A percentile compares a stretch with the other conserved stretches of the same genome.
These are phyloP conservation scores for Penicillium nordicum DNA, from an alignment of 2,329 filamentous ascomycete species.

Conservation along the genomic window DNA sequence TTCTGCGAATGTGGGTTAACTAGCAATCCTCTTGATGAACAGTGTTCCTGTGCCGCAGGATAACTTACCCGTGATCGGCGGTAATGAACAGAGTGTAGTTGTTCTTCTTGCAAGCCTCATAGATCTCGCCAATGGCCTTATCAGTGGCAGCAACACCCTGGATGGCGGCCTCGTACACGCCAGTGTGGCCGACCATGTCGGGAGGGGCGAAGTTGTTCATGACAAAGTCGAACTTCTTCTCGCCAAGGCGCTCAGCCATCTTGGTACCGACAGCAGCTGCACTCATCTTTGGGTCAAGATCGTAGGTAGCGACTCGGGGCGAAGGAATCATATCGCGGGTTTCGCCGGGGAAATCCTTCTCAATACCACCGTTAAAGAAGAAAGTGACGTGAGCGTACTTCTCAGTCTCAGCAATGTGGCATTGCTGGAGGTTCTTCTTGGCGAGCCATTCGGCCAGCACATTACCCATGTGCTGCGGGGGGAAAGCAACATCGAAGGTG, in stretches of 20 bases:
- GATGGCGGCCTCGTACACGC: constrained; percentile 92
- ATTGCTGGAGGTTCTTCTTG: constrained; percentile 86
- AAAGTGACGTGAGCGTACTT: constrained; percentile 99
- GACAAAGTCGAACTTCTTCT: constrained; percentile 87
- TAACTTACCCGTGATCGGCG: constrained; percentile 76
- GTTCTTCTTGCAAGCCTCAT: constrained; percentile 89
- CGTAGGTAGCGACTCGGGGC: constrained; percentile 94
- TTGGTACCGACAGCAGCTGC: constrained; percentile 85
- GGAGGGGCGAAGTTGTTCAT: constrained; percentile 99
- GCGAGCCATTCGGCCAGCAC: constrained; percentile 96
- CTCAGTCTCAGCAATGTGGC: constrained; percentile 96
- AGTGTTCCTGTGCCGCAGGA: background rate
- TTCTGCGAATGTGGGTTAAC: constrained; percentile 47
- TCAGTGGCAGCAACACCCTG: constrained; percentile 82
- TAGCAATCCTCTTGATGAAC: background rate
- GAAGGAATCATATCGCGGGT: constrained; percentile 90
- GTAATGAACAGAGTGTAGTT: constrained; percentile 94
- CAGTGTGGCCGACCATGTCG: constrained; percentile 99
- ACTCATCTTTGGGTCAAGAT: constrained; percentile 93
- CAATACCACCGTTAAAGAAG: constrained; percentile 99
- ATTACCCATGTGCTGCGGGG: constrained; percentile 93
- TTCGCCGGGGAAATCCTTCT: constrained; percentile 92
- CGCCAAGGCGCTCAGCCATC: constrained; percentile 78
- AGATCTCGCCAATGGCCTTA: constrained; percentile 87
- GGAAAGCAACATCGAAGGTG: constrained; percentile 86